Evolutionary conservation across 352 stramenopile genomes (phyloP).

Genomic region (Saprolegnia diclina): DNA sequence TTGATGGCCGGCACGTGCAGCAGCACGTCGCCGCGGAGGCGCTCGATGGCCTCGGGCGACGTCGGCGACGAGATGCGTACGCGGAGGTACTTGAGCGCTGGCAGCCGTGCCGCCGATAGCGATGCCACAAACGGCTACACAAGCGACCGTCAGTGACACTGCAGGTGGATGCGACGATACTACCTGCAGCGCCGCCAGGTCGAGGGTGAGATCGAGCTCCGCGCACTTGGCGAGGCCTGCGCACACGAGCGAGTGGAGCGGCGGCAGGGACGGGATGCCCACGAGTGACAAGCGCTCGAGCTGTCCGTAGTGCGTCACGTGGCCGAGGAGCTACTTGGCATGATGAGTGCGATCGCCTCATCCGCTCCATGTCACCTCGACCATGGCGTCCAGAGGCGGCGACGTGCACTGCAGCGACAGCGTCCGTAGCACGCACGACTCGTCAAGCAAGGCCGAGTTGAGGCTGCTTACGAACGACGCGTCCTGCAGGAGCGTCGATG

Average conservation of each 20-base stretch:
- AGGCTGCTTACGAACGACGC: constrained; percentile 9
- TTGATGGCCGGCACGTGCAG: not conserved
- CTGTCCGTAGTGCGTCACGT: constrained; percentile 9
- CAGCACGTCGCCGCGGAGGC: not conserved
- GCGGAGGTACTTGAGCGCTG: not conserved
- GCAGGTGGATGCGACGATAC: not conserved
- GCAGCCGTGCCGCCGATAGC: not conserved
- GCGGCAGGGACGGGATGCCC: not conserved
- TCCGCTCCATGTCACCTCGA: not conserved
- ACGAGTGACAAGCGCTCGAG: not conserved
- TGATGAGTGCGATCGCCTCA: not conserved
- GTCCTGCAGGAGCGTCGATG: not conserved
- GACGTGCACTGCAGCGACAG: constrained; percentile 3
- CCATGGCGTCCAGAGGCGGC: not conserved
- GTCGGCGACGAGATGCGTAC: not conserved
- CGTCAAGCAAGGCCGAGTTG: constrained; percentile 5
- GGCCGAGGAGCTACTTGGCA: not conserved
- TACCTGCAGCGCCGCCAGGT: not conserved
- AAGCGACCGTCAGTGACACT: too few relatives aligned
- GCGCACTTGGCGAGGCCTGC: not conserved
- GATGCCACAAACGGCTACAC: not conserved
- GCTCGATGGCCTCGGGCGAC: not conserved
- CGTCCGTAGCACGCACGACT: not conserved
- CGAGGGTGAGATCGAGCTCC: not conserved
- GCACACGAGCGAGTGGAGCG: not conserved